Evolutionary conservation across 768 basidiomycete species (phyloP), one percentile per base, ranked within the genome.

Genomic region (Clitopilus hobsonii): DNA sequence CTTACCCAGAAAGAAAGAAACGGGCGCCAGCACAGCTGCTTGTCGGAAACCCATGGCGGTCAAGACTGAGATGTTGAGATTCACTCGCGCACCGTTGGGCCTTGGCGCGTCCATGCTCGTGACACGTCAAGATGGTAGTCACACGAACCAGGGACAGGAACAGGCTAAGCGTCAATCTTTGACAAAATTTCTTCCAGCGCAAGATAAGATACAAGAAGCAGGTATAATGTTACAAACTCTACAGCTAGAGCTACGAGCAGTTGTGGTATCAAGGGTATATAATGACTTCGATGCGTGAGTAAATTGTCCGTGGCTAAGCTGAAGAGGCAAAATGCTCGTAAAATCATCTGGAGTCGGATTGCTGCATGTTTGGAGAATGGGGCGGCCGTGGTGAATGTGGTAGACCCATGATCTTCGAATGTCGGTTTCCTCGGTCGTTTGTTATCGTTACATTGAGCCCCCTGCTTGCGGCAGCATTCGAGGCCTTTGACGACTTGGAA

Each of bases 1-100:
- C 81, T 73, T 66, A 84, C 94, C 94, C 38, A 98, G 78, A 63
- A 96, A 89, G 75, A 98, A 98, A 56, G 89, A 92, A 53, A 88
- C 85, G 26, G 93, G 87, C 36, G 86, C 85, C 38, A 96, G 80
- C 24, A 96, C 84, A n/a, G 91, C 88, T 38, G 91, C 93, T 67
- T 92, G 86, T 66, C 82, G 81, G 79, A 96, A 98, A 47, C 89
- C 89, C 93, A 96, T 95, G 28, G 55, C 62, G 53, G 45, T 53
- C 52, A 11, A 20, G 8, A 20, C 22, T 18, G 29, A 53, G 28
- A 23, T 20, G 41, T 45, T 6, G 24, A 52, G 29, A 16, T 20
- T 5, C 25, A 13, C 1, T 53, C 25, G 16, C 16, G 25, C n/a
- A 13, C 26, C 51, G 22, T 11, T 52, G 24, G 5, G 14, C n/a